These are phyloP conservation scores for Globisporangium lucens DNA, from an alignment of 352 stramenopile genomes.

Conservation along the genomic window DNA sequence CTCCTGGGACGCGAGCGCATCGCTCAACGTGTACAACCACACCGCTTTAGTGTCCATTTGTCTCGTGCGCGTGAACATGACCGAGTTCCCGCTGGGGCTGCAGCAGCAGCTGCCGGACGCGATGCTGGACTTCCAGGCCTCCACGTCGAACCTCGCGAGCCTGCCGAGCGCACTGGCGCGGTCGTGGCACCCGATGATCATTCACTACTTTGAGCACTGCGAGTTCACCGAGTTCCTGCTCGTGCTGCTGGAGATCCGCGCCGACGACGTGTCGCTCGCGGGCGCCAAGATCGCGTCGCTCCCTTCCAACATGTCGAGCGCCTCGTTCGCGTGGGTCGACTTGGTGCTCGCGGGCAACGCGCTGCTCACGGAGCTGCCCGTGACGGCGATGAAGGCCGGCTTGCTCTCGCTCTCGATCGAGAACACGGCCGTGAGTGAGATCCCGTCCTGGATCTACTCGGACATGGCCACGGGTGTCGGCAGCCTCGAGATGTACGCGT, in stretches of 20 bases:
- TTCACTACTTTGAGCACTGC: constrained; percentile 22
- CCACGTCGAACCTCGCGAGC: constrained; percentile 14
- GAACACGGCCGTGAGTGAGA: constrained; percentile 21
- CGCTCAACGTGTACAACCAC: constrained; percentile 24
- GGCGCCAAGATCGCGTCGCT: constrained; percentile 16
- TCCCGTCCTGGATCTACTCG: constrained; percentile 16
- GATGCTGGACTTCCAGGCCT: constrained; percentile 18
- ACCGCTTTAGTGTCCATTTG: constrained; percentile 13
- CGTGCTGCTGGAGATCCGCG: constrained; percentile 14
- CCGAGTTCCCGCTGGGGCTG: constrained; percentile 15
- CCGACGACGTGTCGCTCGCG: constrained; percentile 22
- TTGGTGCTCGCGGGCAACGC: constrained; percentile 16
- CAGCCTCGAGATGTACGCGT: constrained; percentile 22
- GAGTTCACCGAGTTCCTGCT: constrained; percentile 16
- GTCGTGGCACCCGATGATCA: constrained; percentile 15
- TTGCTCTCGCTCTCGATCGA: constrained; percentile 32
- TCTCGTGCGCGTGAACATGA: constrained; percentile 21
- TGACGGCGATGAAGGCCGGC: constrained; percentile 6
- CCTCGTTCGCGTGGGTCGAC: constrained; percentile 20
- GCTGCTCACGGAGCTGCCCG: constrained; percentile 13
- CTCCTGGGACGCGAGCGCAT: constrained; percentile 20
- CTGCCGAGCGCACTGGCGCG: constrained; percentile 5
- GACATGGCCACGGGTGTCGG: neutral
- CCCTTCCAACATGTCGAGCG: constrained; percentile 23
- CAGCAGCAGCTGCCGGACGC: constrained; percentile 9